Base-by-base conservation (phyloP, 306 rosid genomes). In the Cucumis melo region DNA sequence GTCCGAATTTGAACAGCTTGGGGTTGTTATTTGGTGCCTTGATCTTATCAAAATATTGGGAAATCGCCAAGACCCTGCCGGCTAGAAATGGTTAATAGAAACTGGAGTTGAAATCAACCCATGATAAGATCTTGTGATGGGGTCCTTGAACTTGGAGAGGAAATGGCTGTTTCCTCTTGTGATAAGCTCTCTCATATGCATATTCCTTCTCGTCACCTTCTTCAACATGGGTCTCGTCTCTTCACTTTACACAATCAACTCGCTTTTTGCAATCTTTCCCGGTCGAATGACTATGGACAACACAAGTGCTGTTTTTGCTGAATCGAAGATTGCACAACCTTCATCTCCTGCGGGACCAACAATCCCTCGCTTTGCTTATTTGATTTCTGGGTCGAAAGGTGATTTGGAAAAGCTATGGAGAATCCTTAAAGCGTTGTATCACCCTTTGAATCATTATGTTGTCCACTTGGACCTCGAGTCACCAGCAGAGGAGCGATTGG, bases 331-430 rank as follows among this genome's bases (percentile, higher is more conserved):
- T 77, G 27, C 80, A 13, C 80, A 84, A 44, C 44, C 82, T 46
- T 85, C 88, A 50, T 81, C 92, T 80, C 91, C 88, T 20, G 2
- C 82, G 54, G 68, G 34, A 39, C 87, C 86, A 10, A 4, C 80
- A 0, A 63, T 85, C 73, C 96, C 99, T 16, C 91, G 96, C 17
- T 95, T 95, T 1, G 99, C 98, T 14, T 95, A 95, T 81, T 82
- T 95, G 83, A 85, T 92, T 75, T 90, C 99, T 0, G 99, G 99
- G 10, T 95, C 99, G 6, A 95, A 85, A 82, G 99, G 99, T 27
- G 99, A 90, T 81, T 77, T 95, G 78, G 97, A 95, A 8, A 95
- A 87, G 90, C 92, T 92, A 34, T 92, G 99, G 99, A 95, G 98
- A 79, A 88, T 97, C 23, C 99, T 95, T 51, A 82, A 74, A 61